Percentiles rank a stretch among this genome's conserved stretches.
These are phyloP conservation scores for Epichloe sibirici DNA, from an alignment of 2,329 filamentous ascomycete species.

Conservation along the genomic window DNA sequence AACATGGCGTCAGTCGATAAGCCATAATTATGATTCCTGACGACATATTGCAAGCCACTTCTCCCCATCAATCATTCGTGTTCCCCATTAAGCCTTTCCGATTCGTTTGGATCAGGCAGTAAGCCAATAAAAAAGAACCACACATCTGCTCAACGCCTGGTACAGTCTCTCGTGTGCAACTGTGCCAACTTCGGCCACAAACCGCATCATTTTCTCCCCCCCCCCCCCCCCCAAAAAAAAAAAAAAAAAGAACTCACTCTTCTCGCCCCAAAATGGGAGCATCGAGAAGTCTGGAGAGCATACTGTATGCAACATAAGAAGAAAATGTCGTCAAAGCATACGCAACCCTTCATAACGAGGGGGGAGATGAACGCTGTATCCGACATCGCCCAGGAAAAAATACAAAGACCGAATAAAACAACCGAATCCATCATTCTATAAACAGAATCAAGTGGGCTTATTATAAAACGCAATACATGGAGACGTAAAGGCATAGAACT, in stretches of 20 bases:
- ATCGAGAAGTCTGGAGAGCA: background rate
- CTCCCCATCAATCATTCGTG: background rate
- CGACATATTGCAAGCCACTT: background rate
- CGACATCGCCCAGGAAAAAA: background rate
- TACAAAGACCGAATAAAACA: background rate
- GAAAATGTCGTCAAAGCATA: slow-evolving; percentile 3
- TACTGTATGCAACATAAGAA: background rate
- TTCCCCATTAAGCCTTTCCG: slow-evolving; percentile 5
- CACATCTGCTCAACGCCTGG: slow-evolving; percentile 13
- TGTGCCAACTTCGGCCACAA: slow-evolving; percentile 11
- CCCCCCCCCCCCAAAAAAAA: background rate
- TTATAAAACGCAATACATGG: background rate
- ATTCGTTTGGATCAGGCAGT: background rate
- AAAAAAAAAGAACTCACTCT: too few relatives aligned
- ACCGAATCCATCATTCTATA: background rate
- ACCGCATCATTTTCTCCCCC: slow-evolving; percentile 12
- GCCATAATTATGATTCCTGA: slow-evolving; percentile 10
- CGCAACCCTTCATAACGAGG: background rate
- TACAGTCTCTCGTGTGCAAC: slow-evolving; percentile 15
- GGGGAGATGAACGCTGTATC: background rate
- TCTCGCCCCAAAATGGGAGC: background rate
- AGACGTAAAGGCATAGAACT: background rate
- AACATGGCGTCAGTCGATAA: slow-evolving; percentile 10
- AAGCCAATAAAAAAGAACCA: background rate
- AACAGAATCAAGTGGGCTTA: background rate